These are phyloP conservation scores for Ilyonectria robusta DNA, from an alignment of 2,329 filamentous ascomycete species.

Conservation along the genomic window DNA sequence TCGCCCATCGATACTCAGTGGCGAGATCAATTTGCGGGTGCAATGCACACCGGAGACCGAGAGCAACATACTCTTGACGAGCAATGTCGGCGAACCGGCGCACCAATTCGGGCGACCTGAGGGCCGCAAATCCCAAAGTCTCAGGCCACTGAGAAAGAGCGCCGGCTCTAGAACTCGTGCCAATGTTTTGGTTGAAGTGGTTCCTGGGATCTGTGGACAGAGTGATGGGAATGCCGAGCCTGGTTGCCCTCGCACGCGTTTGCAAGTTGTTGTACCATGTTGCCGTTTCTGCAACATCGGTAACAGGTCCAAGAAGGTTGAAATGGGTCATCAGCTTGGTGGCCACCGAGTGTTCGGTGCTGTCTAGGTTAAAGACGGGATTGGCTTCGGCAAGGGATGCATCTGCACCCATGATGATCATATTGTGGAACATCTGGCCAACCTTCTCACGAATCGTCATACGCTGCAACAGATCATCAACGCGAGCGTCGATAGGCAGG, in stretches of 20 bases:
- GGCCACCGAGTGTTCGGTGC: constrained; percentile 20
- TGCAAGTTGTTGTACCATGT: constrained; percentile 59
- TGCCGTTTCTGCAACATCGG: constrained; percentile 51
- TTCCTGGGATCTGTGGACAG: constrained; percentile 63
- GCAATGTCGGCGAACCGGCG: constrained; percentile 62
- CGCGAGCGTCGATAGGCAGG: neutral
- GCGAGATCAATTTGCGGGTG: constrained; percentile 66
- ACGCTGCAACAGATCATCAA: constrained; percentile 12
- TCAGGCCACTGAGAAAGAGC: constrained; percentile 66
- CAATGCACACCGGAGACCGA: constrained; percentile 59
- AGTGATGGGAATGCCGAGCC: constrained; percentile 64
- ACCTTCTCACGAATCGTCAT: constrained; percentile 25
- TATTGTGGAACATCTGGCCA: constrained; percentile 61
- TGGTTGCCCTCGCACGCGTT: constrained; percentile 56
- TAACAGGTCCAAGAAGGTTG: constrained; percentile 60
- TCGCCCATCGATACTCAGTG: constrained; percentile 65
- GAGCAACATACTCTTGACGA: constrained; percentile 59
- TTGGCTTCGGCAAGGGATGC: constrained; percentile 36
- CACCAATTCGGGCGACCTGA: constrained; percentile 59
- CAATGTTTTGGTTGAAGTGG: constrained; percentile 58
- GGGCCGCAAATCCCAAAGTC: constrained; percentile 62
- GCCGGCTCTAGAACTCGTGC: constrained; percentile 59
- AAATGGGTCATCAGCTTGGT: constrained; percentile 56
- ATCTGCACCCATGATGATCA: constrained; percentile 47
- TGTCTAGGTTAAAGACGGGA: constrained; percentile 5